Percentiles rank a stretch among this genome's conserved stretches.
Evolutionary conservation across 202 grass and related monocot species (phyloP).

Genomic region (Elaeis oleifera): DNA sequence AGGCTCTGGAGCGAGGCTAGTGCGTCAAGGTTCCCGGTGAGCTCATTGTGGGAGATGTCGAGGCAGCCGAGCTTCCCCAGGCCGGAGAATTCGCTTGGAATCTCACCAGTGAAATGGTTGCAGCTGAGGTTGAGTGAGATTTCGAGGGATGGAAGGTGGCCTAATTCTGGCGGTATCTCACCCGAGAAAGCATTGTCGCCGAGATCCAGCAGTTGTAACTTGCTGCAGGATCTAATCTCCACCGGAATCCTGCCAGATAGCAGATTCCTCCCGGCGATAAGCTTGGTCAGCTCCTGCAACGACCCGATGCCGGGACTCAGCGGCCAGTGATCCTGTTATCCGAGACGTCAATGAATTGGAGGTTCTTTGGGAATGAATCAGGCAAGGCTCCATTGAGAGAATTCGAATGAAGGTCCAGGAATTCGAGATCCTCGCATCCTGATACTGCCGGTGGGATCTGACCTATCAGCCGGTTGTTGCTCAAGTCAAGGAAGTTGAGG

Average conservation of each 20-base stretch:
- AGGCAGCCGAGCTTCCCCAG: slow-evolving; percentile 70
- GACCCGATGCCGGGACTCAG: slow-evolving; percentile 39
- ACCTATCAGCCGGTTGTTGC: slow-evolving; percentile 58
- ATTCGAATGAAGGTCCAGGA: slow-evolving; percentile 88
- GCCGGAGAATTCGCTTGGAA: slow-evolving; percentile 44
- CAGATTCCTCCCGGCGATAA: slow-evolving; percentile 52
- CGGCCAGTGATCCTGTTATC: slow-evolving; percentile 59
- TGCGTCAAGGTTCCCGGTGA: slow-evolving; percentile 49
- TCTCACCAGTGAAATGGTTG: slow-evolving; percentile 66
- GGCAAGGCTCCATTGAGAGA: slow-evolving; percentile 48
- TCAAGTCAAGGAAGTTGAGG: slow-evolving; percentile 86
- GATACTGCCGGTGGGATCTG: slow-evolving; percentile 48
- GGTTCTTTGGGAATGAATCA: slow-evolving; percentile 50
- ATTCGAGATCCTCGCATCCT: slow-evolving; percentile 62
- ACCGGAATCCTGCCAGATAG: slow-evolving; percentile 55
- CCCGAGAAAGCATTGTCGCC: slow-evolving; percentile 65
- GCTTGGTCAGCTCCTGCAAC: slow-evolving; percentile 72
- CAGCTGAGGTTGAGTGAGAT: slow-evolving; percentile 90
- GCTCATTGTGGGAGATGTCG: slow-evolving; percentile 73
- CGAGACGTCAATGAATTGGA: slow-evolving; percentile 78
- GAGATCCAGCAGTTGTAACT: slow-evolving; percentile 75
- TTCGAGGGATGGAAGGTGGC: slow-evolving; percentile 57
- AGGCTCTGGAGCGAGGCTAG: slow-evolving; percentile 64
- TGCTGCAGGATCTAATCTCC: slow-evolving; percentile 68
- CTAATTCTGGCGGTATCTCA: slow-evolving; percentile 57